Evolutionary conservation across 139 green algal genomes (phyloP).

Genomic region (Ettlia oleoabundans): DNA sequence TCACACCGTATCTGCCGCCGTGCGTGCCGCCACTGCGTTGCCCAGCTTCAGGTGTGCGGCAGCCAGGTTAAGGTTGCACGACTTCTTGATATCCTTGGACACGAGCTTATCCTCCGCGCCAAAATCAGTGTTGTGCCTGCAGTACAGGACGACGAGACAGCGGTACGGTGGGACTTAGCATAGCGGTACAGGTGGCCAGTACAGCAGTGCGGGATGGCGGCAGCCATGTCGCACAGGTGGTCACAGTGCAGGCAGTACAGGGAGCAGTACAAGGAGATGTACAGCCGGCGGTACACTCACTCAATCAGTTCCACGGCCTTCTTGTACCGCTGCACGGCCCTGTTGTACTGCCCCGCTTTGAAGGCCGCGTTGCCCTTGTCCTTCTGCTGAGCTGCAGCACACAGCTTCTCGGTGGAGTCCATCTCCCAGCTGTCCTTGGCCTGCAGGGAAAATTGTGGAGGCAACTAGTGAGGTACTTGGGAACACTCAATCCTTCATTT

Average conservation of each 20-base stretch:
- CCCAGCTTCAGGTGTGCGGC: conserved; percentile 81
- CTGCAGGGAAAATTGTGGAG: conserved; percentile 52
- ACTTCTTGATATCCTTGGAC: conserved; percentile 75
- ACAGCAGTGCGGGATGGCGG: too few species aligned
- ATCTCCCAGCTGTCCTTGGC: conserved; percentile 96
- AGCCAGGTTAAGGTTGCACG: conserved; percentile 85
- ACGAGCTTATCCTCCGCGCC: conserved; percentile 59
- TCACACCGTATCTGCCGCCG: conserved; percentile 33
- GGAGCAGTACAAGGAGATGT: neutral
- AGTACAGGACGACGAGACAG: neutral
- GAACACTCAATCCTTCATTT: too few species aligned
- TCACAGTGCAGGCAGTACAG: too few species aligned
- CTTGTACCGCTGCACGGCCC: conserved; percentile 78
- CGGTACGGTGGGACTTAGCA: neutral
- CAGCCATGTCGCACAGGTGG: too few species aligned
- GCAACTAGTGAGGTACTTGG: too few species aligned
- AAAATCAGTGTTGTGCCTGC: conserved; percentile 62
- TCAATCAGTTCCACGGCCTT: conserved; percentile 61
- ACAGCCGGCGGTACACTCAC: conserved; percentile 31
- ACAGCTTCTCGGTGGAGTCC: conserved; percentile 86
- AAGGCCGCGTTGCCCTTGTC: conserved; percentile 90
- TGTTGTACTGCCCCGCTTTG: conserved; percentile 80
- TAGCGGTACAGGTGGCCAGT: too few species aligned
- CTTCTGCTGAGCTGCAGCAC: conserved; percentile 71
- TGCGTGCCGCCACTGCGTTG: conserved; percentile 43